Evolutionary conservation across 352 stramenopile genomes (phyloP), one percentile per base, ranked within the genome.

Genomic region (Phytophthora tubulina): DNA sequence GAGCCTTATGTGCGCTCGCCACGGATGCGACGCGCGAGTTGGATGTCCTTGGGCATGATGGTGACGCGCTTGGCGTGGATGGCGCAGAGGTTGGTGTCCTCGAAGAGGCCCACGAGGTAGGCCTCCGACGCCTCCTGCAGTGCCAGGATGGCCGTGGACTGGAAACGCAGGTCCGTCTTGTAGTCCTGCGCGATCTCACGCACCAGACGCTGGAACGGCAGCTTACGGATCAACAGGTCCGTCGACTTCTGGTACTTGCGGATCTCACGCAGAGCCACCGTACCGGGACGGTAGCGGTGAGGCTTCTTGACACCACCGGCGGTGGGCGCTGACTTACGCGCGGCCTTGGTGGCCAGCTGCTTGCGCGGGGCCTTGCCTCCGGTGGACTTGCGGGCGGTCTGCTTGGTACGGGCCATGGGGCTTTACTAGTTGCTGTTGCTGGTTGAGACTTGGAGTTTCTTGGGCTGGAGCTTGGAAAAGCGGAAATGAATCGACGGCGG

Each of bases 1-100:
- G 54, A 38, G 35, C 0, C 30, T 58, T 67, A 58, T 21, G 36
- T 60, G 45, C 54, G 38, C 21, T 65, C 48, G 36, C 45, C 27
- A 32, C 54, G 45, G 15, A 56, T 70, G 46, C 61, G 90, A 45
- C 92, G 92, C 27, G 94, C 95, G 7, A 98, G 84, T 82, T 98
- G 95, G 51, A 99, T 98, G 78, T 99, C 96, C 85, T 98, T 98
- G 42, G 96, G 96, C 95, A 99, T 98, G 81, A 99, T 98, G 17
- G 96, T 99, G 30, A 99, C 93, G 48, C 96, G 91, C 79, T 98
- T 98, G 67, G 95, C 96, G 82, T 99, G 96, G 72, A 99, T 98
- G 59, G 96, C 95, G 76, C 92, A 98, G 50, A 98, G 76, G 86
- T 98, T 98, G 50, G 94, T 98, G 80, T 98, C 94, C 75, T 99